A percentile compares a stretch with the other conserved stretches of the same genome.
phyloP scores from a whole-genome alignment of 179 eudicot genomes.

The Spinacia oleracea region DNA sequence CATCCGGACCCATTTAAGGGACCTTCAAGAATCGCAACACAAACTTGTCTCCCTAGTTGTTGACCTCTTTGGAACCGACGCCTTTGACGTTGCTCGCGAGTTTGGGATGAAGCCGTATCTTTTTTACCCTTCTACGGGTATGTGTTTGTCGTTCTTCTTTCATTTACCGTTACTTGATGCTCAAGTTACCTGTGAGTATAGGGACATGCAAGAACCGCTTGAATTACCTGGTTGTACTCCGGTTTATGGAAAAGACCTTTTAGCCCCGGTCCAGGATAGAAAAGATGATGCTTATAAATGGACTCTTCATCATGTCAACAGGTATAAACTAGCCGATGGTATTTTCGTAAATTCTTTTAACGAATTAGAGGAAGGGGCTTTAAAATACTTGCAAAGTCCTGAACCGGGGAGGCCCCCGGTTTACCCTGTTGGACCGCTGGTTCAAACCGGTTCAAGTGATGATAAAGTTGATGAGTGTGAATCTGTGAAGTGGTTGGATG shows the following conservation, averaged over 20 bases:
- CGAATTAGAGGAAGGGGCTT: conserved; percentile 49
- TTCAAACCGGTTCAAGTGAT: conserved; percentile 26
- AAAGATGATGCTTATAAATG: conserved; percentile 63
- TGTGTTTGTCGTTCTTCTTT: conserved; percentile 43
- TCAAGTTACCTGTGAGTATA: conserved; percentile 41
- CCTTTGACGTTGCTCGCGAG: conserved; percentile 53
- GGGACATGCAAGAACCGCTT: conserved; percentile 48
- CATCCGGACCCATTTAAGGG: conserved; percentile 24
- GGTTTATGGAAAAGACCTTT: conserved; percentile 46
- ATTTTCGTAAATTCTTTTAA: conserved; percentile 52
- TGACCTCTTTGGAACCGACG: conserved; percentile 68
- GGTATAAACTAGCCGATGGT: conserved; percentile 53
- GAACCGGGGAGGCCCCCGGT: conserved; percentile 48
- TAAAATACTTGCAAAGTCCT: conserved; percentile 31
- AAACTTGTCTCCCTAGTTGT: conserved; percentile 36
- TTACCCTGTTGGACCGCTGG: conserved; percentile 66
- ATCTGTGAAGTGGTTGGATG: conserved; percentile 51
- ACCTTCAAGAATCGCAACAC: neutral
- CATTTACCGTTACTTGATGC: conserved; percentile 51
- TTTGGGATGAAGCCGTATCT: conserved; percentile 46
- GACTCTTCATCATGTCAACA: conserved; percentile 44
- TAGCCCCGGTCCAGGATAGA: conserved; percentile 62
- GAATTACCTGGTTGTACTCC: conserved; percentile 61
- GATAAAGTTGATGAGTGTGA: conserved; percentile 23
- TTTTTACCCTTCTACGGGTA: conserved; percentile 58